Evolutionary conservation across 1,139 yeast genomes (phyloP), one percentile per base, ranked within the genome.

Genomic region (Suhomyces bokatorum): DNA sequence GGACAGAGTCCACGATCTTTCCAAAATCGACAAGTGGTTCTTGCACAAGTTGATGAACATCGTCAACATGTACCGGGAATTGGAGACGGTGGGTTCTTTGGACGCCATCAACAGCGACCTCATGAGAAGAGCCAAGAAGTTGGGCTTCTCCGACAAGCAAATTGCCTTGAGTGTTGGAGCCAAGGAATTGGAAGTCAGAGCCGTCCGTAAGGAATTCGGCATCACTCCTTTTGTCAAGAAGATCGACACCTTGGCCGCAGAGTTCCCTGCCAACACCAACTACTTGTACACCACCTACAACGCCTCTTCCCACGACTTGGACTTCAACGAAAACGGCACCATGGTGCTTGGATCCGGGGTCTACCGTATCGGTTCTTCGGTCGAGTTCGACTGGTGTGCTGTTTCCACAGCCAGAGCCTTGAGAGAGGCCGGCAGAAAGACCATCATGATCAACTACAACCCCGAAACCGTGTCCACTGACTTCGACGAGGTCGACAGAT

Each of bases 301-400:
- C 63, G 99, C 97, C 45, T 80, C 89, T 43, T 77, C 81, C 42
- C 85, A 86, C 56, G 99, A 93, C 67, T 84, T 93, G 46, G 78
- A 74, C 35, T 93, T 93, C 62, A 80, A 87, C 59, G 98, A 91
- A 52, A 80, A 87, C 54, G 98, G 99, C 60, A 85, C 95, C 51
- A 76, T 93, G 81, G 99, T 93, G 35, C 77, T 93, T 56, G 99
- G 99, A 44, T 91, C 98, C 11, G 99, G 99, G 73, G 99, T 93
- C 44, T 93, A 93, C 79, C 83, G 99, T 70, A 93, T 93, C 64
- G 99, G 99, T 48, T 91, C 98, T 4, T 91, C 98, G 22, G 99
- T 93, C 49, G 99, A 93, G 72, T 93, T 93, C 59, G 99, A 93
- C 70, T 93, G 99, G 99, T 93, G 99, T 78, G 99, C 98, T 41